Percentiles rank a stretch among this genome's conserved stretches.
Conservation (phyloP, 257 asterid species). For the Datura wrightii region DNA sequence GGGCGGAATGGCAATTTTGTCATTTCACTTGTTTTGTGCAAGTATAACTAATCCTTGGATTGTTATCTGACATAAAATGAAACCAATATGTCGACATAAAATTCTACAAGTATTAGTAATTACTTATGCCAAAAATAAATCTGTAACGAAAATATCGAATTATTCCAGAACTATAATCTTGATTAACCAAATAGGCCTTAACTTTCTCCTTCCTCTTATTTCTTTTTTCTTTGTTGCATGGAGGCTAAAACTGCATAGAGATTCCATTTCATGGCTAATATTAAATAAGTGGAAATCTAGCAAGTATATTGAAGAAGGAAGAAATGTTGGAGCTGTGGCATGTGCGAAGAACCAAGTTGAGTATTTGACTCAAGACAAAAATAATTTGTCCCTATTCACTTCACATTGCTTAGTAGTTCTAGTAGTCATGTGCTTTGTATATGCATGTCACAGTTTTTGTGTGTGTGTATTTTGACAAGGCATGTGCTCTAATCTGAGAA, state of each 20-base stretch:
- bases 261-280: conserved; percentile 22
- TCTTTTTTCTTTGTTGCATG: background rate
- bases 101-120: background rate
- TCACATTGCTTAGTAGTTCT: conserved; percentile 7
- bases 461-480: conserved; percentile 27
- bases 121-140: background rate
- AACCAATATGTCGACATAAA: background rate
- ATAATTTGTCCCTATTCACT: conserved; percentile 20
- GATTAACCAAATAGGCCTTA: background rate
- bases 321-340: conserved; percentile 23
- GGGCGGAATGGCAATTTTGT: background rate
- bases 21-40: background rate
- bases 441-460: background rate
- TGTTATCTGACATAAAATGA: background rate
- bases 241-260: conserved; percentile 4
- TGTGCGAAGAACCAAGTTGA: conserved; percentile 5
- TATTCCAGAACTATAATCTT: background rate
- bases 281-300: background rate
- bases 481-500: conserved; percentile 24
- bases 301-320: background rate
- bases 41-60: background rate
- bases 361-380: conserved; percentile 25
- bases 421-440: conserved; percentile 24
- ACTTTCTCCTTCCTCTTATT: background rate
- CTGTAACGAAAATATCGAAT: background rate